These are phyloP conservation scores for Trichoderma afroharzianum DNA, from an alignment of 2,329 filamentous ascomycete species.

Conservation along the genomic window DNA sequence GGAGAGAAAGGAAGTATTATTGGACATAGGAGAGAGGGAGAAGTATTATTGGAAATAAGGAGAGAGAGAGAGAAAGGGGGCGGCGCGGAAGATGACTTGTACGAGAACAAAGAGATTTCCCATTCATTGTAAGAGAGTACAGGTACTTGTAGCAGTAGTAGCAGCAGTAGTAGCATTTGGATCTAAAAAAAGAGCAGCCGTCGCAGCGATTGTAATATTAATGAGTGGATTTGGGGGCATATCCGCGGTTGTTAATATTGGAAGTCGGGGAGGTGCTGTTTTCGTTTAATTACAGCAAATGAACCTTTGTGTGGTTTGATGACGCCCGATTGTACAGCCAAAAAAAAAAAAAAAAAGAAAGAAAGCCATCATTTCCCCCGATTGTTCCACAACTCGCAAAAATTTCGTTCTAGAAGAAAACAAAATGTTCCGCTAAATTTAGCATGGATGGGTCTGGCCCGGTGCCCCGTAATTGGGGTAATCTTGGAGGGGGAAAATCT, in stretches of 20 bases:
- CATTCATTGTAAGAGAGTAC: not conserved
- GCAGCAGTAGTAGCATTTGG: not conserved
- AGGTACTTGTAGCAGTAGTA: not conserved
- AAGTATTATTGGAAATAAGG: not conserved
- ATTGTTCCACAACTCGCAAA: not conserved
- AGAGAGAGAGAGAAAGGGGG: not conserved
- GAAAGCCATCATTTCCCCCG: not conserved
- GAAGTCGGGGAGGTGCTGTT: not conserved
- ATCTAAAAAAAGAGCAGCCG: slow-evolving; percentile 3
- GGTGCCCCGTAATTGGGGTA: not conserved
- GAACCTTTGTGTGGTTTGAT: not conserved
- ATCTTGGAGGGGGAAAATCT: too few relatives aligned
- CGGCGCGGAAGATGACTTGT: not conserved
- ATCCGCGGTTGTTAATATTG: not conserved
- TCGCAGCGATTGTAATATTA: not conserved
- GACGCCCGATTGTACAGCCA: too few relatives aligned
- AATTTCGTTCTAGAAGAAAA: not conserved
- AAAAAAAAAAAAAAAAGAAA: too few relatives aligned
- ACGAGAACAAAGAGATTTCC: not conserved
- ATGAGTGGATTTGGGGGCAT: not conserved
- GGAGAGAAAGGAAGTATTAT: not conserved
- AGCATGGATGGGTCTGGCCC: not conserved
- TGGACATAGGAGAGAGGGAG: not conserved
- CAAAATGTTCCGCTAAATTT: not conserved
- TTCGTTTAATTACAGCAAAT: not conserved